A percentile compares a stretch with the other conserved stretches of the same genome.
These are phyloP conservation scores for Orbilia brochopaga DNA, from an alignment of 2,329 filamentous ascomycete species.

Conservation along the genomic window DNA sequence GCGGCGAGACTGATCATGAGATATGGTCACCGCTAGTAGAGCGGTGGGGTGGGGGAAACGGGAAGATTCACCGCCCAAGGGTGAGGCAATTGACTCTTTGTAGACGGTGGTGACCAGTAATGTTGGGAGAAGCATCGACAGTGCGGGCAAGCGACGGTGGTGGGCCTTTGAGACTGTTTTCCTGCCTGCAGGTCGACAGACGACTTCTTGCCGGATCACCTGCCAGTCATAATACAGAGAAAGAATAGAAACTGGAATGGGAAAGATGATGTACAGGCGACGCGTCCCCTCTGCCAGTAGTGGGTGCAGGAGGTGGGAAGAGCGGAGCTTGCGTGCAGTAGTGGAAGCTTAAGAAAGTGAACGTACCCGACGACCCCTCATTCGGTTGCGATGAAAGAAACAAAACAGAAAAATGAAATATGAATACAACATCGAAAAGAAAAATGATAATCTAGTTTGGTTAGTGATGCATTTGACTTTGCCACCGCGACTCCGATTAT, in stretches of 20 bases:
- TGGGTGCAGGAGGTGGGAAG: background rate
- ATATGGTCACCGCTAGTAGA: background rate
- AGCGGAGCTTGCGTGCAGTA: background rate
- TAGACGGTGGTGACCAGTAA: too few relatives aligned
- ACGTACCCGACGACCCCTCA: background rate
- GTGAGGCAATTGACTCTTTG: too few relatives aligned
- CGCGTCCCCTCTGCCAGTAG: background rate
- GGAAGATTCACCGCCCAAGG: too few relatives aligned
- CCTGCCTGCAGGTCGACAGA: too few relatives aligned
- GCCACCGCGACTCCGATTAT: background rate
- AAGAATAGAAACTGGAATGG: background rate
- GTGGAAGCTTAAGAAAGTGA: slow-evolving; percentile 9
- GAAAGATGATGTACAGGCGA: slow-evolving; percentile 8
- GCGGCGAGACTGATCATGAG: background rate
- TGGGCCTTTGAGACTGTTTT: too few relatives aligned
- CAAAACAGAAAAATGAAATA: background rate
- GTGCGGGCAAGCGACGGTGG: too few relatives aligned
- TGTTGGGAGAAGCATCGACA: too few relatives aligned
- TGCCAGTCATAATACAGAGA: background rate
- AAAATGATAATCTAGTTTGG: background rate
- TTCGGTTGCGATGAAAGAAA: background rate
- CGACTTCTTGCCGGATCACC: background rate
- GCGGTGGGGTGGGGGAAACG: too few relatives aligned
- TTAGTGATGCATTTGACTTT: background rate
- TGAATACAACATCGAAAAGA: too few relatives aligned